Conservation (phyloP, 331 rosid species). For the Dryas integrifolia region DNA sequence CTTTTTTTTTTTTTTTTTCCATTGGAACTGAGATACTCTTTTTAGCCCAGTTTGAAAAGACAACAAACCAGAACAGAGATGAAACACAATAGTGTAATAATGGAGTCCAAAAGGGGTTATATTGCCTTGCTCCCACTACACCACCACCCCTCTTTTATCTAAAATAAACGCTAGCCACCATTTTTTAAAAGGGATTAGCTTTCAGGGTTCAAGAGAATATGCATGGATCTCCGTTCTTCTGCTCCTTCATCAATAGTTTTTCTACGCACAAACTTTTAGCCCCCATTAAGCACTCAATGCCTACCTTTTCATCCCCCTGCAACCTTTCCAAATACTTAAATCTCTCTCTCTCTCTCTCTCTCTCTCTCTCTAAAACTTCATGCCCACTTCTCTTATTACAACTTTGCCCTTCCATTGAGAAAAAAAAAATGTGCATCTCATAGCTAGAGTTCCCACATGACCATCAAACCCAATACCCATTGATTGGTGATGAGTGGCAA, state of each 20-base stretch:
- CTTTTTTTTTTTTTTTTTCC: slow-evolving; percentile 16
- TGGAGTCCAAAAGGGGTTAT: slow-evolving; percentile 59
- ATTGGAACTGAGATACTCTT: slow-evolving; percentile 32
- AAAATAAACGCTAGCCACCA: slow-evolving; percentile 51
- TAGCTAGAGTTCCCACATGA: neutral
- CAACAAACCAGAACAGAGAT: slow-evolving; percentile 38
- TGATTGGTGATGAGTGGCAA: slow-evolving; percentile 59
- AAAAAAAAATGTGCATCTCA: slow-evolving; percentile 6
- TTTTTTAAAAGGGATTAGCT: slow-evolving; percentile 56
- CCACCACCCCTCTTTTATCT: slow-evolving; percentile 36
- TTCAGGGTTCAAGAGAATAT: slow-evolving; percentile 73
- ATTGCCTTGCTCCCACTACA: slow-evolving; percentile 61
- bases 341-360: slow-evolving; percentile 1
- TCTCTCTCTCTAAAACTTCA: slow-evolving; percentile 15
- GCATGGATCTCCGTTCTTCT: slow-evolving; percentile 51
- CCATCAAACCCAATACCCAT: slow-evolving; percentile 59
- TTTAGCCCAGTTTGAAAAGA: slow-evolving; percentile 29
- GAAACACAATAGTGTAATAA: slow-evolving; percentile 49
- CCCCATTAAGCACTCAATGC: slow-evolving; percentile 49
- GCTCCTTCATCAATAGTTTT: slow-evolving; percentile 25
- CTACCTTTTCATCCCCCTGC: slow-evolving; percentile 44
- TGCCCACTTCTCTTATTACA: slow-evolving; percentile 24
- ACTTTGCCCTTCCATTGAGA: slow-evolving; percentile 24
- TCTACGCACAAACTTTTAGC: slow-evolving; percentile 44
- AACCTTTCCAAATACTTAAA: slow-evolving; percentile 50